Evolutionary conservation across 1,284 basidiomycete species (phyloP), one percentile per base, ranked within the genome.

Genomic region (Cryptococcus sp.): DNA sequence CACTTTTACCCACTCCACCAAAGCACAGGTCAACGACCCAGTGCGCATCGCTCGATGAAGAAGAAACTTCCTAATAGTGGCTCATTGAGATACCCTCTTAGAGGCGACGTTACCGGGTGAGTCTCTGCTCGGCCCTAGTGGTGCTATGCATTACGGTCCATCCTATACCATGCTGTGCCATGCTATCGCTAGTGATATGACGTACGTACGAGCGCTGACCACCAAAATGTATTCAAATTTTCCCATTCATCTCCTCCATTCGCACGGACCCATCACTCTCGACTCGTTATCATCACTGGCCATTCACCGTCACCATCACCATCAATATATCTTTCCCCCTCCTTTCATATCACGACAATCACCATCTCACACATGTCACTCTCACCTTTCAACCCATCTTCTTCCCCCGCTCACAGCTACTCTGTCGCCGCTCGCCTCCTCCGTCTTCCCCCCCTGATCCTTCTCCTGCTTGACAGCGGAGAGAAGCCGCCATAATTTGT

Each of bases 401-500:
- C 49, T 5, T 49, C 23, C 5, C 55, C 41, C 45, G 27, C 17
- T 50, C 25, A 61, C 72, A 77, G 73, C 58, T 69, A 65, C 54
- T 58, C 66, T 50, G 64, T 65, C 59, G 67, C 70, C 35, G 66
- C 71, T 55, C 66, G 70, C 55, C 69, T 72, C 50, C 74, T 74
- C 61, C 66, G 73, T 51, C 69, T 72, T 49, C 70, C 74, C 45
- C 70, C 73, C 38, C 68, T 72, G 55, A 76, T 78, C 62, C 69
- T 73, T 61, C 68, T 71, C 41, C 68, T 77, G 52, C 68, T 76
- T 61, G 69, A 71, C 63, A 70, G 66, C 52, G 75, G 73, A 50
- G 72, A 70, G 64, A 76, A 76, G 65, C 76, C 76, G 50, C 76
- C 76, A 55, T 78, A 77, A 78, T 60, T 73, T 56, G 71, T 57